Base-by-base conservation (phyloP, 2,329 filamentous ascomycete species). In the Ceratocystis diversiconidia region DNA sequence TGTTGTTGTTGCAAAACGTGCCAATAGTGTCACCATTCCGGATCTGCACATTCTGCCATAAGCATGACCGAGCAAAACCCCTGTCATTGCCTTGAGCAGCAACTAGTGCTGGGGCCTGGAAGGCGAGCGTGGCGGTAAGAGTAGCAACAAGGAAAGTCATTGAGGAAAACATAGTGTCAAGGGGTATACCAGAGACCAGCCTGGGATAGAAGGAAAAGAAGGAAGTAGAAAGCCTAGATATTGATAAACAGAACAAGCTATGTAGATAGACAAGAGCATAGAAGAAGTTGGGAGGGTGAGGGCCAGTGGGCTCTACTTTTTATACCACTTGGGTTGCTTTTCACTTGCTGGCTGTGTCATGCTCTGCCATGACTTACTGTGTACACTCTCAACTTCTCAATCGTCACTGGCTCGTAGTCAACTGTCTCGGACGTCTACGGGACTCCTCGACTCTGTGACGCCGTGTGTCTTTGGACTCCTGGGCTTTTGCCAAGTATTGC, bases 1-100 rank as follows among this genome's bases (percentile, higher is more conserved):
- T 64, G 50, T 64, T 64, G 41, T 64, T 64, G 50, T 59, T 64
- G 50, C 63, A 64, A 59, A 64, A 64, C 22, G 63, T 60, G 5
- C 63, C 63, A 25, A 64, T 64, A 32, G 36, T 41, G 28, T 64
- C 52, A 30, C 52, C 63, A 19, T 64, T 60, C 1, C 63, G 41
- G 41, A 64, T 41, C 63, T 64, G 63, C 19, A 64, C 63, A 36
- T 60, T 59, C 25, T 64, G 63, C 63, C 63, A 64, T 19, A 64
- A 3, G 32, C 63, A 64, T 6, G 63, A 64, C 52, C 50, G 52
- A 7, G 63, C 63, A 60, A 64, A 64, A 2, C 52, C 63, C 22
- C 43, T 17, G 52, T 60, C 63, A 12, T 19, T 57, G 52, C 52
- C 52, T 30, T 57, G 52, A 17, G 52, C 52, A 32, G 52, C 52